phyloP scores from a whole-genome alignment of 2,329 filamentous ascomycete species.

The Neofusicoccum sp. region DNA sequence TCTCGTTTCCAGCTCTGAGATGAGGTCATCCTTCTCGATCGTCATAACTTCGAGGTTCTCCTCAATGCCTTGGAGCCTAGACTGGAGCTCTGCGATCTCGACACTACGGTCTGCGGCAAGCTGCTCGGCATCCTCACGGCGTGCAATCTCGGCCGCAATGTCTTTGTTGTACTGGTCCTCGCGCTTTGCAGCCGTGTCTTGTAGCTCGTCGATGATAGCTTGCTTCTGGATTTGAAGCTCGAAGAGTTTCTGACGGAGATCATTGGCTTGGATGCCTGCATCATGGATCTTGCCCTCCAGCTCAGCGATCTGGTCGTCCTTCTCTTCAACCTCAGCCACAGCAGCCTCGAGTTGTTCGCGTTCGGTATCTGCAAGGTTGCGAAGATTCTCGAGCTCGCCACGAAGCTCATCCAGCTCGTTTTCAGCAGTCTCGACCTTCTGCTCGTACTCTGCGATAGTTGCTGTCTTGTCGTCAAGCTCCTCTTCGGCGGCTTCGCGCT shows the following conservation, averaged over 20 bases:
- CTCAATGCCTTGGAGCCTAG: constrained; percentile 32
- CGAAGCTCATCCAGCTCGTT: constrained; percentile 29
- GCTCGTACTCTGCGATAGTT: constrained; percentile 38
- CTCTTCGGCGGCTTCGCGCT: constrained; percentile 35
- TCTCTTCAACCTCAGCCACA: constrained; percentile 43
- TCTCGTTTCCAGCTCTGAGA: constrained; percentile 31
- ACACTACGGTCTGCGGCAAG: constrained; percentile 33
- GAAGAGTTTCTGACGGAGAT: constrained; percentile 49
- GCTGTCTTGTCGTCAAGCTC: constrained; percentile 38
- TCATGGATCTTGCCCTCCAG: constrained; percentile 41
- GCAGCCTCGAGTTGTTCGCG: constrained; percentile 44
- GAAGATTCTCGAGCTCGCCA: constrained; percentile 37
- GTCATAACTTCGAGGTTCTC: constrained; percentile 30
- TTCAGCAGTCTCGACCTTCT: constrained; percentile 34
- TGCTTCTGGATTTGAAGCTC: constrained; percentile 45
- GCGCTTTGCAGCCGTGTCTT: constrained; percentile 37
- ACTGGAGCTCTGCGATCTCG: constrained; percentile 36
- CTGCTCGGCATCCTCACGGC: constrained; percentile 39
- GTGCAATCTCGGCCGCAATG: constrained; percentile 38
- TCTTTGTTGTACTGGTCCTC: constrained; percentile 40
- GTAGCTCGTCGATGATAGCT: constrained; percentile 36
- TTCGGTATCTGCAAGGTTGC: constrained; percentile 40
- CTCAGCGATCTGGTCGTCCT: constrained; percentile 41
- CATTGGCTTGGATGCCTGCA: constrained; percentile 47
- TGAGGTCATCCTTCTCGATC: constrained; percentile 32